phyloP scores from a whole-genome alignment of 345 rosid species.

The Salix arbutifolia region DNA sequence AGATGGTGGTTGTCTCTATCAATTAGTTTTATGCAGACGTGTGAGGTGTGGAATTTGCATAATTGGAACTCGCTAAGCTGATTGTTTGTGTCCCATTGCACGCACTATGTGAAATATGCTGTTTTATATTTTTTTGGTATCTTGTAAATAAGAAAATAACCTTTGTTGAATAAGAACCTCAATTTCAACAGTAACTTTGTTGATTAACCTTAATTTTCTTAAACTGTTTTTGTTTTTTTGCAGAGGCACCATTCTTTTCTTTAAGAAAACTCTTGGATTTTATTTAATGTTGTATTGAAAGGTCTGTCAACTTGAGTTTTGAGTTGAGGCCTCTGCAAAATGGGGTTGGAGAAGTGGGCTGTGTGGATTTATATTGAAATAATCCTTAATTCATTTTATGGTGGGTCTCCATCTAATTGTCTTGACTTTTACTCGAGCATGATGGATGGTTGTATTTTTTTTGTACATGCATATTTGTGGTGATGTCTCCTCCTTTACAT shows the following conservation, averaged over 20 bases:
- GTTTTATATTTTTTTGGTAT: not conserved
- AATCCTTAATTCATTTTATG: not conserved
- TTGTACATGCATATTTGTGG: not conserved
- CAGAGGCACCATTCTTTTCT: not conserved
- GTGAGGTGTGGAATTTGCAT: not conserved
- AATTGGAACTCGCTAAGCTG: not conserved
- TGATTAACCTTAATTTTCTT: not conserved
- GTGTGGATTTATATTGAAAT: not conserved
- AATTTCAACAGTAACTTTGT: not conserved
- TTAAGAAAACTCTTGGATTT: not conserved
- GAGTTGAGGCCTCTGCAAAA: not conserved
- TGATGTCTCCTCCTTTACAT: not conserved
- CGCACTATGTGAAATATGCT: not conserved
- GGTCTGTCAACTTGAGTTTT: not conserved
- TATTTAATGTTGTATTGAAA: not conserved
- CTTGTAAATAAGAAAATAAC: not conserved
- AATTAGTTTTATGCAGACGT: not conserved
- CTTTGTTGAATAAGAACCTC: not conserved
- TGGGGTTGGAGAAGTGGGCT: not conserved
- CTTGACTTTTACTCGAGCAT: not conserved
- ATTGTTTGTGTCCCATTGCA: not conserved
- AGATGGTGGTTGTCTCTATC: not conserved
- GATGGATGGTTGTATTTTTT: not conserved
- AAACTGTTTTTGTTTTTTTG: not conserved
- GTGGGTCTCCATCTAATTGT: not conserved